A percentile compares a stretch with the other conserved stretches of the same genome.
Conservation (phyloP, 805 yeast species). For the Candida boleticola region DNA sequence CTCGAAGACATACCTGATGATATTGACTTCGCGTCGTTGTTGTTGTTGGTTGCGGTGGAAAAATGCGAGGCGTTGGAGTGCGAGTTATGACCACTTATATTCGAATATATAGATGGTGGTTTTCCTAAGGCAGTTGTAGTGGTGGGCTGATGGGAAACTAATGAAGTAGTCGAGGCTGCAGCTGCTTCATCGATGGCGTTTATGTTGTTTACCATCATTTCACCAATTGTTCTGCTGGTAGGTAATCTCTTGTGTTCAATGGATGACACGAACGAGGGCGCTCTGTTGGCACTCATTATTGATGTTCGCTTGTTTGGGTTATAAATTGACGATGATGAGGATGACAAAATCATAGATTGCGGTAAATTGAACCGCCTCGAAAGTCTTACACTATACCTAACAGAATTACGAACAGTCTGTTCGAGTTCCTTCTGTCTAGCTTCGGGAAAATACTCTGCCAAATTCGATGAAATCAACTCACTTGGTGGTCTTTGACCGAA, state of each 20-base stretch:
- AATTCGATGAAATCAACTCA: slow-evolving; percentile 82
- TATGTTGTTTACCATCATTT: slow-evolving; percentile 54
- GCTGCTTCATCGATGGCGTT: slow-evolving; percentile 53
- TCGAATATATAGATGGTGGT: slow-evolving; percentile 22
- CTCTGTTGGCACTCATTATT: slow-evolving; percentile 7
- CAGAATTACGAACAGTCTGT: slow-evolving; percentile 80
- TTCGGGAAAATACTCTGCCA: slow-evolving; percentile 89
- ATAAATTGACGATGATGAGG: slow-evolving; percentile 9
- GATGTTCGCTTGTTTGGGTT: slow-evolving; percentile 10
- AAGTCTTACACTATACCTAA: slow-evolving; percentile 69
- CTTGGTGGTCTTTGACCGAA: slow-evolving; percentile 93
- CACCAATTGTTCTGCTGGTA: slow-evolving; percentile 55
- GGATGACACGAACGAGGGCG: slow-evolving; percentile 4
- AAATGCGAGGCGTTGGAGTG: neutral
- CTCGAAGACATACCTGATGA: slow-evolving; percentile 10
- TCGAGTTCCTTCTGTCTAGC: slow-evolving; percentile 69
- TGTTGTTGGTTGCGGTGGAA: slow-evolving; percentile 6
- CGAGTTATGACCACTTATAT: slow-evolving; percentile 7
- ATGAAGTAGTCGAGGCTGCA: slow-evolving; percentile 6
- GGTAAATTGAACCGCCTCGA: slow-evolving; percentile 38
- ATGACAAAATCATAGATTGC: slow-evolving; percentile 5
- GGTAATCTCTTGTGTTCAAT: slow-evolving; percentile 5
- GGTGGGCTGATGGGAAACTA: neutral
- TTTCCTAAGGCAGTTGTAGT: slow-evolving; percentile 16
- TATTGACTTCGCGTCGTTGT: slow-evolving; percentile 18